Percentiles rank a stretch among this genome's conserved stretches.
Evolutionary conservation across 1,284 basidiomycete genomes (phyloP).

Genomic region (Wolfiporia cocos): DNA sequence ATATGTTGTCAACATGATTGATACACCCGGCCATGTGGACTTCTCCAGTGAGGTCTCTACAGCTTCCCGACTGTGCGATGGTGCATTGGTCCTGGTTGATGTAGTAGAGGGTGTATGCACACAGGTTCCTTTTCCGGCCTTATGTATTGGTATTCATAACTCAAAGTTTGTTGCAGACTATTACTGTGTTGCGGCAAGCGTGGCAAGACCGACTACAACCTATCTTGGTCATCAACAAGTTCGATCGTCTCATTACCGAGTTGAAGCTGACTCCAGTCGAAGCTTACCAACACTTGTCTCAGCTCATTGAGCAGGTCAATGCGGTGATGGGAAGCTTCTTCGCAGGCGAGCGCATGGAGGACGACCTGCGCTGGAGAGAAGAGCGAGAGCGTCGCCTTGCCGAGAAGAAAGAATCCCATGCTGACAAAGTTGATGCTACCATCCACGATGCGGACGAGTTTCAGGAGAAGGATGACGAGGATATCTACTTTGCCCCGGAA

Average conservation of each 20-base stretch:
- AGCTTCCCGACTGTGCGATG: conserved; percentile 91
- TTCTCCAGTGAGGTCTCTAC: conserved; percentile 97
- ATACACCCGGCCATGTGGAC: conserved; percentile 98
- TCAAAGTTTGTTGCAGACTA: conserved; percentile 58
- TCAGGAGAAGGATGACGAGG: conserved; percentile 95
- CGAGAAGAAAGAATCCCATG: conserved; percentile 62
- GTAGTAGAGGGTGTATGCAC: conserved; percentile 98
- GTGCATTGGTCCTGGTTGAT: conserved; percentile 95
- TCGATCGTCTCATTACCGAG: conserved; percentile 94
- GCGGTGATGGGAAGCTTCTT: conserved; percentile 98
- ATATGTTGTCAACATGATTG: conserved; percentile 91
- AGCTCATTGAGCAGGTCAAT: conserved; percentile 96
- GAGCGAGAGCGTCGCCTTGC: conserved; percentile 81
- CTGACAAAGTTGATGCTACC: conserved; percentile 58
- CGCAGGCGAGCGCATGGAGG: conserved; percentile 94
- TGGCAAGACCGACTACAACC: conserved; percentile 90
- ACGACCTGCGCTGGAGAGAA: conserved; percentile 92
- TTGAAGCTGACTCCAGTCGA: conserved; percentile 89
- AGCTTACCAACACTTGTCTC: conserved; percentile 90
- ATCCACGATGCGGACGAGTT: conserved; percentile 59
- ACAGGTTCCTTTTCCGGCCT: conserved; percentile 53
- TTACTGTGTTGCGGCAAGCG: conserved; percentile 92
- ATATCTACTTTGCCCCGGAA: conserved; percentile 96
- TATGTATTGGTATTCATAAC: neutral
- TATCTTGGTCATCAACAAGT: conserved; percentile 95